Percentiles rank a stretch among this genome's conserved stretches.
These are phyloP conservation scores for Moricandia arvensis DNA, from an alignment of 345 rosid species.

Conservation along the genomic window DNA sequence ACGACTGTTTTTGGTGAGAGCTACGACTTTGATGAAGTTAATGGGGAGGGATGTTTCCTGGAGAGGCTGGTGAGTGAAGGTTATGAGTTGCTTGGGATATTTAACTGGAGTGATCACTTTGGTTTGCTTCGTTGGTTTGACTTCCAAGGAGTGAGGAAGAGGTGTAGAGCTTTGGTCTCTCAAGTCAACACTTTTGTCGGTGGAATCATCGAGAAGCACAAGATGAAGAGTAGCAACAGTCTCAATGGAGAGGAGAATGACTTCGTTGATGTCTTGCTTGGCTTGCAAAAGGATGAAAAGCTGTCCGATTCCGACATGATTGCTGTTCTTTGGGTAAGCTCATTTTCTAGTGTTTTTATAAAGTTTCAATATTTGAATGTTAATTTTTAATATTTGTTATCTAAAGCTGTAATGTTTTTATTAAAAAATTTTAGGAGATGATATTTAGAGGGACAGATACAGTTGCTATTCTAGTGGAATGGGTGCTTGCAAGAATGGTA, in stretches of 20 bases:
- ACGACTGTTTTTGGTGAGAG: slow-evolving; percentile 64
- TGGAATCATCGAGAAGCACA: slow-evolving; percentile 59
- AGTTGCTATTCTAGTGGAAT: slow-evolving; percentile 81
- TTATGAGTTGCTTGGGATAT: slow-evolving; percentile 63
- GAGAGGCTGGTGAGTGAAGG: slow-evolving; percentile 76
- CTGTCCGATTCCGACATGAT: slow-evolving; percentile 68
- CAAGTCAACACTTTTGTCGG: slow-evolving; percentile 64
- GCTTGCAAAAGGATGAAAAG: slow-evolving; percentile 53
- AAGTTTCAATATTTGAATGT: neutral
- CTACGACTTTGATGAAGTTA: slow-evolving; percentile 44
- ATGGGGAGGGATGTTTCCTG: slow-evolving; percentile 41
- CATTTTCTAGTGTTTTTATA: neutral
- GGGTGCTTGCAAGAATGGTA: slow-evolving; percentile 83
- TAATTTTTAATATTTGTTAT: neutral
- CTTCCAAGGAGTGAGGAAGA: slow-evolving; percentile 73
- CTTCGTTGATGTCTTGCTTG: slow-evolving; percentile 80
- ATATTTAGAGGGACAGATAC: slow-evolving; percentile 89
- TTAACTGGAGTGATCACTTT: slow-evolving; percentile 89
- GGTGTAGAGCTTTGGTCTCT: slow-evolving; percentile 50
- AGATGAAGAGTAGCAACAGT: slow-evolving; percentile 26
- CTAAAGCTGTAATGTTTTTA: neutral
- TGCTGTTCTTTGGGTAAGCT: slow-evolving; percentile 81
- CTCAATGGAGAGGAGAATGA: slow-evolving; percentile 21
- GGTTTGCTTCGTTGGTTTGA: slow-evolving; percentile 66
- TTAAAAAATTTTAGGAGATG: slow-evolving; percentile 85